phyloP scores from a whole-genome alignment of 1,284 basidiomycete species.

The Rhodotorula sp. region DNA sequence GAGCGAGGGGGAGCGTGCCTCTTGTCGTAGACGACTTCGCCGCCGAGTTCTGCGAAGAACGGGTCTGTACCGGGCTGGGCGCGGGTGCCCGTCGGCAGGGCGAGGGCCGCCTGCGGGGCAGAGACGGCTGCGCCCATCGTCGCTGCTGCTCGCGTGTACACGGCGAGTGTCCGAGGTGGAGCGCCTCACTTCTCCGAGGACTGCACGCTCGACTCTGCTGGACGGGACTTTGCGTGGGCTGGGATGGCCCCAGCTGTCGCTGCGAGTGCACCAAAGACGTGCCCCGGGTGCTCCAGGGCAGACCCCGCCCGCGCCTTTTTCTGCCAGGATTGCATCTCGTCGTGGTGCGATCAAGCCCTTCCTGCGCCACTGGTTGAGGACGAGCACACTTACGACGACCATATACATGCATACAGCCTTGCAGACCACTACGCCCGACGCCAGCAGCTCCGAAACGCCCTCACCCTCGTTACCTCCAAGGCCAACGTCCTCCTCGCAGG shows the following conservation, averaged over 20 bases:
- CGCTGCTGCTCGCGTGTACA: neutral
- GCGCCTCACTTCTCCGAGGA: neutral
- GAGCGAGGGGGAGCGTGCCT: constrained; percentile 67
- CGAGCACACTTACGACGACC: neutral
- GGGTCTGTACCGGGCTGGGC: constrained; percentile 14
- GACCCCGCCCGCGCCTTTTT: constrained; percentile 8
- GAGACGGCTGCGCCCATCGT: constrained; percentile 23
- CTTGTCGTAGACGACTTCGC: constrained; percentile 77
- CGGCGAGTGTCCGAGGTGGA: neutral
- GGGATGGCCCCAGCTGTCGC: neutral
- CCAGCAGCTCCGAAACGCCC: constrained; percentile 19
- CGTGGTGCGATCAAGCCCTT: constrained; percentile 9
- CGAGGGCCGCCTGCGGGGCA: constrained; percentile 9
- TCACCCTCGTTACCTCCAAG: constrained; percentile 23
- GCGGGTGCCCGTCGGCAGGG: neutral
- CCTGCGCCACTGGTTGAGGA: too few relatives aligned
- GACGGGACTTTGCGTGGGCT: neutral
- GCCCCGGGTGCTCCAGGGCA: constrained; percentile 7
- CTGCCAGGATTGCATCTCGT: constrained; percentile 18
- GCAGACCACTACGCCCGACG: constrained; percentile 23
- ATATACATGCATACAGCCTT: constrained; percentile 14
- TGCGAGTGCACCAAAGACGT: neutral
- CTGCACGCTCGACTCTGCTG: neutral
- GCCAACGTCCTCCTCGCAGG: constrained; percentile 22
- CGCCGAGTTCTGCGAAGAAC: constrained; percentile 74